phyloP scores from a whole-genome alignment of 345 rosid species.

The sweet orange (Citrus sinensis) region DVS_A1.0 CM039163.1:47489001-47489500 shows the following conservation, averaged over 20 bases:
- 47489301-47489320: background rate
- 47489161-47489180: background rate
- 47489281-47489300: background rate
- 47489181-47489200: background rate
- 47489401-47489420: background rate
- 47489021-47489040: too few species aligned
- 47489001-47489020: too few species aligned
- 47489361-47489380: background rate
- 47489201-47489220: background rate
- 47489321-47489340: background rate
- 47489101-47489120: too few species aligned
- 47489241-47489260: background rate
- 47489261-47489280: background rate
- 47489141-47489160: background rate
- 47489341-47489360: background rate
- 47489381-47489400: background rate
- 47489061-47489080: too few species aligned
- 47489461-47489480: background rate
- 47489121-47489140: fast-evolving
- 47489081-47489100: too few species aligned
- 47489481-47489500: background rate
- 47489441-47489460: background rate
- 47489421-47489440: background rate
- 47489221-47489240: background rate
- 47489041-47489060: too few species aligned